Evolutionary conservation across 2,329 filamentous ascomycete genomes (phyloP).

Genomic region (Curvularia sp.): DNA sequence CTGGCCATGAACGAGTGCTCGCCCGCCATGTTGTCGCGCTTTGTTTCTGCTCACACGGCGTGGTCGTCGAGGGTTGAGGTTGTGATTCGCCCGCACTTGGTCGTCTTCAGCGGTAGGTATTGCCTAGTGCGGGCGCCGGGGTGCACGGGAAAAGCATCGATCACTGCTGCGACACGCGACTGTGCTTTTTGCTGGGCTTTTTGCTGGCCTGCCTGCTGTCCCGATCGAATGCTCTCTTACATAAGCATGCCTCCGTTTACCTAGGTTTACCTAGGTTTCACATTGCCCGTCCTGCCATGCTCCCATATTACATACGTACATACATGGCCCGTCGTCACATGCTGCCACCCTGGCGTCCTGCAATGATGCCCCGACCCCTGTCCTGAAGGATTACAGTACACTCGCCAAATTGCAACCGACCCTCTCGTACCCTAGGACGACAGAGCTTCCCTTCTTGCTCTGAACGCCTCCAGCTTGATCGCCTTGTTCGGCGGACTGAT

Average conservation of each 20-base stretch:
- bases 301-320: background rate
- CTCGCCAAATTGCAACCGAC: slow-evolving; percentile 7
- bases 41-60: slow-evolving; percentile 6
- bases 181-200: slow-evolving; percentile 17
- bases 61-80: slow-evolving; percentile 26
- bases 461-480: slow-evolving; percentile 48
- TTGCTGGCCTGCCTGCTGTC: background rate
- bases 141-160: slow-evolving; percentile 15
- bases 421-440: background rate
- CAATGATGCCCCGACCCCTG: background rate
- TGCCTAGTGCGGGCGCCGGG: slow-evolving; percentile 19
- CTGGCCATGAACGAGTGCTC: slow-evolving; percentile 52
- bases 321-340: background rate
- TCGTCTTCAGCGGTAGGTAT: slow-evolving; percentile 16
- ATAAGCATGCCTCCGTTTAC: slow-evolving; percentile 4
- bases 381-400: background rate
- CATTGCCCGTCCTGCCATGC: too few species aligned
- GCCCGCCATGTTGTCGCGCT: slow-evolving; percentile 41
- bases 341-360: background rate
- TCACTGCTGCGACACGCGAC: slow-evolving; percentile 12
- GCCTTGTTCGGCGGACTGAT: slow-evolving; percentile 43
- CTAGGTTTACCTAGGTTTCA: background rate
- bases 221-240: background rate
- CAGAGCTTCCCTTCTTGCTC: slow-evolving; percentile 25
- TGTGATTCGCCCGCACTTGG: slow-evolving; percentile 25